Conservation (phyloP, 2,329 filamentous ascomycete genomes). For the Aspergillus alliaceus region DNA sequence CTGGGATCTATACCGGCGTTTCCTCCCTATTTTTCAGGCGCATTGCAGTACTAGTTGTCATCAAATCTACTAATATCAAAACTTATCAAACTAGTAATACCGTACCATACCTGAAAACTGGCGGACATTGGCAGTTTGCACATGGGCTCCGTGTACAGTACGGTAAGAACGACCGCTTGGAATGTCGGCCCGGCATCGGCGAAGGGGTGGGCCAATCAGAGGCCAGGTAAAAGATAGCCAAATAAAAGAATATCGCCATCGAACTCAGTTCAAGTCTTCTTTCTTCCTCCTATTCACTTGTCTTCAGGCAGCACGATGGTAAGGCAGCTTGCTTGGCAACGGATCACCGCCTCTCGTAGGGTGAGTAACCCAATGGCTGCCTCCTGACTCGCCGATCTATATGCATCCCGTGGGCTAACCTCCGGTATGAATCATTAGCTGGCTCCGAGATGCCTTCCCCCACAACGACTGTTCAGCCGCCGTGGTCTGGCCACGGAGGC, state of each 20-base stretch:
- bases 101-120: not conserved
- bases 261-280: not conserved
- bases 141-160: not conserved
- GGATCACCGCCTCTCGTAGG: constrained; percentile 38
- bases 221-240: not conserved
- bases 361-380: constrained; percentile 24
- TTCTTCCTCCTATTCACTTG: not conserved
- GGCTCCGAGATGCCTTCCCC: constrained; percentile 33
- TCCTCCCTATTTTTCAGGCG: not conserved
- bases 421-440: constrained; percentile 22
- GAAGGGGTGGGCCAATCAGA: constrained; percentile 2
- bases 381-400: not conserved
- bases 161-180: not conserved
- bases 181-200: constrained; percentile 10
- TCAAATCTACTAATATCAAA: not conserved
- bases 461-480: constrained; percentile 28
- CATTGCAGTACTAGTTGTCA: not conserved
- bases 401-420: not conserved
- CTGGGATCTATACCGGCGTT: not conserved
- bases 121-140: not conserved
- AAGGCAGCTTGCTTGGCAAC: constrained; percentile 41
- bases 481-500: constrained; percentile 41
- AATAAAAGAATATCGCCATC: not conserved
- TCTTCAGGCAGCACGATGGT: constrained; percentile 31
- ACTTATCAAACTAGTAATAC: not conserved